Base-by-base conservation (phyloP, 192 early-diverging fungal genomes). In the Coemansia sp. region DNA sequence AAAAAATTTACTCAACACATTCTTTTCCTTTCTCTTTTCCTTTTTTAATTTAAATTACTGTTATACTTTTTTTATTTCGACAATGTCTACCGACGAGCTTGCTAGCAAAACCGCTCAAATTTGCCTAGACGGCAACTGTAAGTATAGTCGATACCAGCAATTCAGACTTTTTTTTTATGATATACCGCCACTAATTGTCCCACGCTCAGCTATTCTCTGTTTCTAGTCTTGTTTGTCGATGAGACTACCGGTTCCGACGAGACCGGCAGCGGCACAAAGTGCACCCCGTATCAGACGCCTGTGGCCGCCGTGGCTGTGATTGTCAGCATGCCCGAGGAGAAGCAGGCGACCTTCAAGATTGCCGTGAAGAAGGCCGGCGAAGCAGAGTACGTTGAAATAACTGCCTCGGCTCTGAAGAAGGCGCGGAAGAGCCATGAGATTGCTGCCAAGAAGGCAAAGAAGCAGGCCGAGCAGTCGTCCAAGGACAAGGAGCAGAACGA, bases 401-500 rank as follows among this genome's bases (percentile, higher is more conserved):
- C 94, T n/a, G 89, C 87, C 37, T 87, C 96, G 53, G 95, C 92
- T 9, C 71, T 96, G 59, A 99, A 99, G 86, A 99, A 98, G 78
- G 91, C 91, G 7, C 87, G 90, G 69, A 92, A 92, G 79, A 84
- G 83, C 34, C 76, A 89, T 64, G 89, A 84, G 53, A 80, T 86
- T 47, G 72, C 85, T 18, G 62, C 80, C 61, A 89, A 87, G 77
- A 94, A 94, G 86, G 88, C 87, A 35, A 87, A 89, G 84, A 96
- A 97, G 86, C 72, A 85, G 45, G 88, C 89, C 27, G 92, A 89
- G 69, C 80, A 90, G 73, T 87, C 79, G 27, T 86, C 86, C 35
- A 85, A 88, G 78, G 87, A 88, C 39, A 79, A 92, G 80, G 80
- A 77, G 43, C 84, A 86, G 71, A 75, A 76, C 64, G 75, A 83